phyloP scores from a whole-genome alignment of 352 stramenopile species.

The Globisporangium barbulae region DNA sequence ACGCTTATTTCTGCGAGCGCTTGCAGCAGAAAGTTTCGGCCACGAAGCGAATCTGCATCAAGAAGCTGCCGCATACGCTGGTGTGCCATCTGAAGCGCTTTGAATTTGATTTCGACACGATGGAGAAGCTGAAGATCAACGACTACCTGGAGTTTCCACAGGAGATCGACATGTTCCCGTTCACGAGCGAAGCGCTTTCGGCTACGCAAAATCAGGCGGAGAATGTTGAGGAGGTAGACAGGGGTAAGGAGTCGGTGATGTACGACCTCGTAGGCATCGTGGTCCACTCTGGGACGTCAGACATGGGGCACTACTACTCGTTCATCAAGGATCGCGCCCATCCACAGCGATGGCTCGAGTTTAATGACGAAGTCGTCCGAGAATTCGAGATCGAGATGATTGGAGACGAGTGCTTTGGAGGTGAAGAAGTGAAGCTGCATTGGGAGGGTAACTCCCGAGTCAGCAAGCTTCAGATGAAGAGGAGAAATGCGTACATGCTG shows the following conservation, averaged over 20 bases:
- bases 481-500: constrained; percentile 74
- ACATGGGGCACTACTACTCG: constrained; percentile 94
- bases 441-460: constrained; percentile 42
- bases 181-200: constrained; percentile 68
- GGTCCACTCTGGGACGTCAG: constrained; percentile 90
- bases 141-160: constrained; percentile 80
- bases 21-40: constrained; percentile 67
- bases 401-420: constrained; percentile 87
- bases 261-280: constrained; percentile 92
- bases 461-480: constrained; percentile 49
- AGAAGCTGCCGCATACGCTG: constrained; percentile 68
- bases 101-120: constrained; percentile 87
- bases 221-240: background rate
- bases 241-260: constrained; percentile 22
- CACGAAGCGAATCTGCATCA: constrained; percentile 83
- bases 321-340: constrained; percentile 84
- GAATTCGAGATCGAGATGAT: constrained; percentile 78
- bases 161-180: constrained; percentile 89
- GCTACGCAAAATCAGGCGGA: background rate
- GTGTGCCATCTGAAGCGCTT: constrained; percentile 87
- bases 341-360: constrained; percentile 81
- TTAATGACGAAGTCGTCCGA: constrained; percentile 90
- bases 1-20: constrained; percentile 77
- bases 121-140: constrained; percentile 89
- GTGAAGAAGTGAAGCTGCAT: constrained; percentile 66